A percentile compares a stretch with the other conserved stretches of the same genome.
Conservation (phyloP, 306 rosid genomes). For the Dryas octopetala region DNA sequence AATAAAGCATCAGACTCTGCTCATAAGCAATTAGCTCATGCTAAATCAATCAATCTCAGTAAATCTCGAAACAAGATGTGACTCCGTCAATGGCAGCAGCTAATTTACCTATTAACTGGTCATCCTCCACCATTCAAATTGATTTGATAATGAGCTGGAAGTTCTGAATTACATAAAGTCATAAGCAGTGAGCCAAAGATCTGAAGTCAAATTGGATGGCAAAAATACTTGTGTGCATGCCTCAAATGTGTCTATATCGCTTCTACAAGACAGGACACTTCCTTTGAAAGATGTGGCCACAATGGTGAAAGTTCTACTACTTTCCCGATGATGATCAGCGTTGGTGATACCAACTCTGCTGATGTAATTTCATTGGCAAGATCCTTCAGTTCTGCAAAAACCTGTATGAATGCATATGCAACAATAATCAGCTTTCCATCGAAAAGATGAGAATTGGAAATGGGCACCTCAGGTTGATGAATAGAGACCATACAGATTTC, state of each 20-base stretch:
- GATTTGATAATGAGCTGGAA: neutral
- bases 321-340: slow-evolving; percentile 81
- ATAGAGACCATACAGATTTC: neutral
- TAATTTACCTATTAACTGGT: neutral
- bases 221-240: neutral
- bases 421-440: slow-evolving; percentile 24
- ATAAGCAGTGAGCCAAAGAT: neutral
- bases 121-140: slow-evolving; percentile 1
- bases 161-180: neutral
- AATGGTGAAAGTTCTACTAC: slow-evolving; percentile 85
- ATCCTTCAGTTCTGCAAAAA: slow-evolving; percentile 76
- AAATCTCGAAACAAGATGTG: neutral
- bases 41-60: neutral
- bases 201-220: slow-evolving; percentile 8
- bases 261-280: slow-evolving; percentile 51
- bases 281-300: slow-evolving; percentile 58
- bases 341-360: slow-evolving; percentile 69
- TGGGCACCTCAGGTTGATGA: neutral
- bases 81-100: neutral
- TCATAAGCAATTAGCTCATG: neutral
- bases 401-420: slow-evolving; percentile 49
- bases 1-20: neutral
- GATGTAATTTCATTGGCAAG: slow-evolving; percentile 61
- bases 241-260: slow-evolving; percentile 26
- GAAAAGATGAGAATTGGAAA: neutral